phyloP scores from a whole-genome alignment of 2,329 filamentous ascomycete species.

The Aspergillus phoenicis region DNA sequence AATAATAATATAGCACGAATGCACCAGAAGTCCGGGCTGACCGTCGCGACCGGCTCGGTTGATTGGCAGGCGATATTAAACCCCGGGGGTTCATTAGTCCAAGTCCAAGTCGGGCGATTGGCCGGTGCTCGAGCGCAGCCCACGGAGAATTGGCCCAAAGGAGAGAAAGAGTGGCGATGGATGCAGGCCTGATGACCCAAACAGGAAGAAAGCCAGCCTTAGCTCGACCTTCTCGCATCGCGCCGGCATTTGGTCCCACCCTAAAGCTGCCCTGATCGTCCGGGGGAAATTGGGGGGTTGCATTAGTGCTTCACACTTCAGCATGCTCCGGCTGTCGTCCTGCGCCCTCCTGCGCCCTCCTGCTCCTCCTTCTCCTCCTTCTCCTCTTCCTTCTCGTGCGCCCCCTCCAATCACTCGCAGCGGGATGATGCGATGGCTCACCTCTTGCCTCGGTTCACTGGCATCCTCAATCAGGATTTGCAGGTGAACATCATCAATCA shows the following conservation, averaged over 20 bases:
- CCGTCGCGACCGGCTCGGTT: not conserved
- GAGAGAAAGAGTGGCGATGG: not conserved
- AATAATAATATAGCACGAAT: not conserved
- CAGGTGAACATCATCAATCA: not conserved
- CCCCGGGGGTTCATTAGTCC: not conserved
- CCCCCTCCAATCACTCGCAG: not conserved
- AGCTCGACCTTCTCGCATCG: no score
- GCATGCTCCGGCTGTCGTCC: not conserved
- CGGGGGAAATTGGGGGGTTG: slow-evolving; percentile 10
- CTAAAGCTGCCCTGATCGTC: slow-evolving; percentile 9
- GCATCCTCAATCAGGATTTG: not conserved
- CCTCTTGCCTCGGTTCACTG: not conserved
- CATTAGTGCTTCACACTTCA: not conserved
- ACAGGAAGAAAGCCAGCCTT: no score
- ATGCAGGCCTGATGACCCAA: not conserved
- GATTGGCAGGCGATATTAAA: slow-evolving; percentile 6
- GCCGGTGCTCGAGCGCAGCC: not conserved
- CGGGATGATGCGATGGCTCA: not conserved
- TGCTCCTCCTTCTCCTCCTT: not conserved
- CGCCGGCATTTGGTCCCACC: slow-evolving; percentile 1
- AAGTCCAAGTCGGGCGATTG: not conserved
- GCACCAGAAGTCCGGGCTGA: not conserved
- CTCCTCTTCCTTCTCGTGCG: not conserved
- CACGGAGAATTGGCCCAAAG: slow-evolving; percentile 17
- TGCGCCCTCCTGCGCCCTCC: not conserved